These are phyloP conservation scores for Cutaneotrichosporon sp. DNA, from an alignment of 1,284 basidiomycete species.

Conservation along the genomic window DNA sequence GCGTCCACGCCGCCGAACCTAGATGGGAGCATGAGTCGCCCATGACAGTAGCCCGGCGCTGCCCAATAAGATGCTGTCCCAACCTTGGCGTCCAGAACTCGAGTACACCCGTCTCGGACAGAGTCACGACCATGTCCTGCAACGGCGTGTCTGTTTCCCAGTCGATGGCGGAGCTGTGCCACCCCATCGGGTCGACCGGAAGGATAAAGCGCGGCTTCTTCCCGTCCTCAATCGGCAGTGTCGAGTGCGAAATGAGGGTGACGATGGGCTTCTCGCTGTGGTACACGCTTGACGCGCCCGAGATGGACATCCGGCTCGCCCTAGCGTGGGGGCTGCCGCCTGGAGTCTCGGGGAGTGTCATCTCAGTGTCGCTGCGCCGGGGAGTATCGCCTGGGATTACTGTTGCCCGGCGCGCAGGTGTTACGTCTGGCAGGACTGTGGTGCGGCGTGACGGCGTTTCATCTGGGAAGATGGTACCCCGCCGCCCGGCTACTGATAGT, in stretches of 20 bases:
- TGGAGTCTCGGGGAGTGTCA: constrained; percentile 1
- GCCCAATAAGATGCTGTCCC: constrained; percentile 38
- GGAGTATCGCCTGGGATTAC: too few relatives aligned
- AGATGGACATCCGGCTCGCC: neutral
- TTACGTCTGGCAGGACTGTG: too few relatives aligned
- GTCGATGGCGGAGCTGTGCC: constrained; percentile 55
- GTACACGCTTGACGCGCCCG: constrained; percentile 5
- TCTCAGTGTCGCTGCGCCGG: too few relatives aligned
- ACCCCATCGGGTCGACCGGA: constrained; percentile 86
- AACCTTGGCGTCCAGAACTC: constrained; percentile 71
- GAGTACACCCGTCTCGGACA: constrained; percentile 66
- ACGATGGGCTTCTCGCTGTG: constrained; percentile 27
- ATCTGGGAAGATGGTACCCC: neutral
- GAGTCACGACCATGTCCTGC: constrained; percentile 71
- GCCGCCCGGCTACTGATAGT: neutral
- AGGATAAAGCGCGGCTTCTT: constrained; percentile 46
- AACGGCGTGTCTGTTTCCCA: constrained; percentile 36
- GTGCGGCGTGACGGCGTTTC: too few relatives aligned
- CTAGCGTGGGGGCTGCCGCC: neutral
- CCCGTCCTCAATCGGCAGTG: constrained; percentile 26
- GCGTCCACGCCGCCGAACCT: constrained; percentile 26
- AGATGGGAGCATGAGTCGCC: neutral
- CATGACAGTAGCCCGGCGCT: constrained; percentile 4
- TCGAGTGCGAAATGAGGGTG: constrained; percentile 33
- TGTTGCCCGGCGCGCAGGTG: too few relatives aligned